Percentiles rank a stretch among this genome's conserved stretches.
Conservation (phyloP, 1,284 basidiomycete species). For the Retiboletus flavoniger region DNA sequence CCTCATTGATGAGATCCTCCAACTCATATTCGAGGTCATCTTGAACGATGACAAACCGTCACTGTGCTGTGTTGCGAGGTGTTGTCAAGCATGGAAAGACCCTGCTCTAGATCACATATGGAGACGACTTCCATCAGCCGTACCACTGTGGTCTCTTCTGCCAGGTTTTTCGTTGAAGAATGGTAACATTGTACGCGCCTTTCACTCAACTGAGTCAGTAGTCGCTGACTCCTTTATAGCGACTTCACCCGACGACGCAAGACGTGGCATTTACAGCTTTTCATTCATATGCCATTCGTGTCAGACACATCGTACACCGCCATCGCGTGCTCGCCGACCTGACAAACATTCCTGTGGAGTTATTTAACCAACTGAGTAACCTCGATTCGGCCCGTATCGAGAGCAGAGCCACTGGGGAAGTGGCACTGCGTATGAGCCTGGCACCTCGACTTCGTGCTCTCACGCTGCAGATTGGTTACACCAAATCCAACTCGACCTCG, state of each 20-base stretch:
- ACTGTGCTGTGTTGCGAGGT: slow-evolving; percentile 38
- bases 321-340: slow-evolving; percentile 33
- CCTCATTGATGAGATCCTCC: slow-evolving; percentile 52
- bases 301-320: slow-evolving; percentile 45
- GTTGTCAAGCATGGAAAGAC: slow-evolving; percentile 54
- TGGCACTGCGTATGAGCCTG: slow-evolving; percentile 35
- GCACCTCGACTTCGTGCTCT: slow-evolving; percentile 41
- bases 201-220: not conserved
- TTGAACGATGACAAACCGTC: slow-evolving; percentile 30
- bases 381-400: slow-evolving; percentile 43
- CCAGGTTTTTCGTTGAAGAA: slow-evolving; percentile 28
- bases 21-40: slow-evolving; percentile 42
- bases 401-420: slow-evolving; percentile 33
- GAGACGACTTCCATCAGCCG: slow-evolving; percentile 44
- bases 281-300: slow-evolving; percentile 44
- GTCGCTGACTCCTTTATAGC: slow-evolving; percentile 11
- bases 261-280: slow-evolving; percentile 34
- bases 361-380: slow-evolving; percentile 34
- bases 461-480: slow-evolving; percentile 43
- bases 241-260: slow-evolving; percentile 10
- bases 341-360: slow-evolving; percentile 20
- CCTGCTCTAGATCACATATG: slow-evolving; percentile 58
- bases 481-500: slow-evolving; percentile 7
- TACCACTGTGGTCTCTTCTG: slow-evolving; percentile 48
- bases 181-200: slow-evolving; percentile 12